Conservation (phyloP, 140 eudicot genomes). For the Anethum foeniculum region DNA sequence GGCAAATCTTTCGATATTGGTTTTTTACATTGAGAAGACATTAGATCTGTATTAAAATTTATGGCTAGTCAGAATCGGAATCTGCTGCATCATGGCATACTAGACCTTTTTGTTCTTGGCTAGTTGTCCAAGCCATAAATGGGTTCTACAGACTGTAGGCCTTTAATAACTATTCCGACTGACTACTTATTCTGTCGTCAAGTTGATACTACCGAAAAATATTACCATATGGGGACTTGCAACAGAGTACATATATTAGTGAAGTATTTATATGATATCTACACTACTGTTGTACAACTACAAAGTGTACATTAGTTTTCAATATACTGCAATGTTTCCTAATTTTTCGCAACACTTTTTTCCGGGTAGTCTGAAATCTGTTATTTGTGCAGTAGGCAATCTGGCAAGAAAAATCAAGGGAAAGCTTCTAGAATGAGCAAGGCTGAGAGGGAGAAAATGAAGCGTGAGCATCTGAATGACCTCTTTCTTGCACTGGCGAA, state of each 20-base stretch:
- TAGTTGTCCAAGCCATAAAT: not conserved
- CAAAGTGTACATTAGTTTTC: not conserved
- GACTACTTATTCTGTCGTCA: not conserved
- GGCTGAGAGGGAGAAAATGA: conserved; percentile 83
- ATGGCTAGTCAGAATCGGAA: not conserved
- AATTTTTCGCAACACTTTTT: not conserved
- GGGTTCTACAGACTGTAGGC: not conserved
- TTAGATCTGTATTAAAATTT: not conserved
- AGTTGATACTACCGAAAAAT: not conserved
- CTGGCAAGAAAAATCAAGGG: conserved; percentile 44
- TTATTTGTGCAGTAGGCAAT: conserved; percentile 38
- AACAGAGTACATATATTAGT: not conserved
- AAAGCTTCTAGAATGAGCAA: conserved; percentile 65
- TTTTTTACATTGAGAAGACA: not conserved
- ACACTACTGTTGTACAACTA: not conserved
- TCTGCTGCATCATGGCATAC: not conserved
- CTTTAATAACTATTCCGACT: not conserved
- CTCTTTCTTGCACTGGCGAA: conserved; percentile 59
- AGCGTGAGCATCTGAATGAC: conserved; percentile 80
- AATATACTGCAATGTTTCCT: not conserved
- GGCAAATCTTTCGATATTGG: not conserved
- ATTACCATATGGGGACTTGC: not conserved
- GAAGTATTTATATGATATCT: not conserved
- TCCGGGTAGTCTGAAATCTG: conserved; percentile 7
- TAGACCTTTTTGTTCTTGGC: not conserved